Percentiles rank a stretch among this genome's conserved stretches.
Evolutionary conservation across 352 stramenopile genomes (phyloP).

Genomic region (Phytophthora sp.): DNA sequence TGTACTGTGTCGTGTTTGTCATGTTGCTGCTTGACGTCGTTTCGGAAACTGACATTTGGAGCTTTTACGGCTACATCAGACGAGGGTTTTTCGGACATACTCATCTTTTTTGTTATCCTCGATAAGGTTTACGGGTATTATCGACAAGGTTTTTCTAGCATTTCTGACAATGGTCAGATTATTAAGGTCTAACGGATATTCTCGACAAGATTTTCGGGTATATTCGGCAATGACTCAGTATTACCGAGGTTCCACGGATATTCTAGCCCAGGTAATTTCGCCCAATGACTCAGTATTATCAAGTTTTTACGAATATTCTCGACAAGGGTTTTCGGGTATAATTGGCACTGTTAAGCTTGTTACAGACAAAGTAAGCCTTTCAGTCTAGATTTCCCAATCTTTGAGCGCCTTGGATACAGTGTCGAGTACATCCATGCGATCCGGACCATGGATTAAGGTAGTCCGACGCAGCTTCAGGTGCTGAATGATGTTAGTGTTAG

Average conservation of each 20-base stretch:
- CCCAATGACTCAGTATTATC: too few relatives aligned
- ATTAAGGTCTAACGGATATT: neutral
- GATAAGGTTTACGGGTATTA: neutral
- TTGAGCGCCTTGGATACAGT: neutral
- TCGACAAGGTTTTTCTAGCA: neutral
- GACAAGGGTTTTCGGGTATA: too few relatives aligned
- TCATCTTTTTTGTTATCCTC: neutral
- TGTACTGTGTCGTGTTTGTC: neutral
- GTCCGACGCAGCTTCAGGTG: neutral
- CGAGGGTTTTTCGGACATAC: neutral
- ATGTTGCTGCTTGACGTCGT: neutral
- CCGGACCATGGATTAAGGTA: neutral
- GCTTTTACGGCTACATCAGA: neutral
- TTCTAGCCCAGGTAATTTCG: too few relatives aligned
- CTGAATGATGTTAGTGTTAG: neutral
- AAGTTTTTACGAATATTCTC: too few relatives aligned
- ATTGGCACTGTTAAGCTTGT: neutral
- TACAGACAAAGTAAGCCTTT: too few relatives aligned
- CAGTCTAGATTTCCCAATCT: neutral
- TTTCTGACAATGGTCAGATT: too few relatives aligned
- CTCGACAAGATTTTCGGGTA: too few relatives aligned
- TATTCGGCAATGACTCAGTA: too few relatives aligned
- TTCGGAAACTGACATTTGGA: too few relatives aligned
- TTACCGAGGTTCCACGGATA: too few relatives aligned
- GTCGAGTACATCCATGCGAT: slow-evolving; percentile 1